Percentiles rank a stretch among this genome's conserved stretches.
Conservation (phyloP, 495 filamentous ascomycete genomes). For the Penicillium canescens region DNA sequence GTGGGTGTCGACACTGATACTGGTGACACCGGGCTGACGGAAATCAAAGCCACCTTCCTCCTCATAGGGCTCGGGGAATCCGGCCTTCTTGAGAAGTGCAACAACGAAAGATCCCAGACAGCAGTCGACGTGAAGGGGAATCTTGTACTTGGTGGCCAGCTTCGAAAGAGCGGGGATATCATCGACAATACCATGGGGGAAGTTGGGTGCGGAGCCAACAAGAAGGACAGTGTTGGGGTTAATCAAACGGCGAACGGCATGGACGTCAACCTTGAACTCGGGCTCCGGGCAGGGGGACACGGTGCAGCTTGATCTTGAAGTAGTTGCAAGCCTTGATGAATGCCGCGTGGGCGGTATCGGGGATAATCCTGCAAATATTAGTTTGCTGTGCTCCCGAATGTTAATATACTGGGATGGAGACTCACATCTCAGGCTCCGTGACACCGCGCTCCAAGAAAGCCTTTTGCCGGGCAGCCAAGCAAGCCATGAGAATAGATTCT, state of each 20-base stretch:
- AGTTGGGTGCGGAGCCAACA: constrained; percentile 94
- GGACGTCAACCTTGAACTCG: constrained; percentile 76
- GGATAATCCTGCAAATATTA: constrained; percentile 71
- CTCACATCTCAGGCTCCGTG: constrained; percentile 92
- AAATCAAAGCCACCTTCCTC: constrained; percentile 89
- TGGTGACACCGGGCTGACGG: constrained; percentile 87
- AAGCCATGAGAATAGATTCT: constrained; percentile 95
- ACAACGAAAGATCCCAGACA: constrained; percentile 95
- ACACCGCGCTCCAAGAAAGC: constrained; percentile 80
- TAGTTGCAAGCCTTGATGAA: constrained; percentile 95
- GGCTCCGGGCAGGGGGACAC: constrained; percentile 88
- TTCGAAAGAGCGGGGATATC: constrained; percentile 86
- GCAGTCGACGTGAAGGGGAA: constrained; percentile 96
- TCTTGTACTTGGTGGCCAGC: constrained; percentile 71
- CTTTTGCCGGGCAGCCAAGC: constrained; percentile 84
- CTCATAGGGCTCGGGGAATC: constrained; percentile 63
- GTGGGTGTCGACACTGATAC: constrained; percentile 94
- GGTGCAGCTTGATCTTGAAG: constrained; percentile 91
- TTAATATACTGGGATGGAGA: background rate
- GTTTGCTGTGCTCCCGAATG: constrained; percentile 8
- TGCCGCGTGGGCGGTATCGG: constrained; percentile 90
- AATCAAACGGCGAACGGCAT: constrained; percentile 77
- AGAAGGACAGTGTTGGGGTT: constrained; percentile 97
- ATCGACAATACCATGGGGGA: constrained; percentile 97
- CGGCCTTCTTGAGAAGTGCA: constrained; percentile 86